Evolutionary conservation across 2,329 filamentous ascomycete genomes (phyloP).

Genomic region (Zasmidium angulare): DNA sequence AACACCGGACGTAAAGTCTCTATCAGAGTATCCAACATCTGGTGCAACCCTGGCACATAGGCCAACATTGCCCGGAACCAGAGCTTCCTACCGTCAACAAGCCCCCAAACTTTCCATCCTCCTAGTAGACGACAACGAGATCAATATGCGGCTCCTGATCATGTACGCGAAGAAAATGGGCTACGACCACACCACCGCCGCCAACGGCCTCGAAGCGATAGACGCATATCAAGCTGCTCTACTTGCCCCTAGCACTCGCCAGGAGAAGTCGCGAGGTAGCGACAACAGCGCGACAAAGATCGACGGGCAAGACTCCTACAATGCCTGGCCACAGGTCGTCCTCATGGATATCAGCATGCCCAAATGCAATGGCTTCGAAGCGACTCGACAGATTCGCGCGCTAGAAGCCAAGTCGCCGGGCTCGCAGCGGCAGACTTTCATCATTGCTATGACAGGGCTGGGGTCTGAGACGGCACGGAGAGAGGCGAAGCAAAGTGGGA

Average conservation of each 20-base stretch:
- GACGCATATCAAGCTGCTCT: neutral
- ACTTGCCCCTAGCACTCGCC: too few relatives aligned
- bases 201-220: neutral
- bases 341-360: neutral
- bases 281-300: neutral
- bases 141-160: neutral
- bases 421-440: neutral
- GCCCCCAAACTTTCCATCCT: neutral
- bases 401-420: neutral
- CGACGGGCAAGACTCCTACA: neutral
- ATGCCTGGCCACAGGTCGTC: neutral
- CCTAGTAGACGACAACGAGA: neutral
- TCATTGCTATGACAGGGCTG: neutral
- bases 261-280: too few relatives aligned
- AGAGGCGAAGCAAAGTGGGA: neutral
- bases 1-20: too few relatives aligned
- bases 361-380: neutral
- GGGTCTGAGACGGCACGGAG: neutral
- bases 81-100: too few relatives aligned
- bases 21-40: too few relatives aligned
- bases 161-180: neutral
- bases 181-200: neutral
- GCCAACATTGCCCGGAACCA: too few relatives aligned
- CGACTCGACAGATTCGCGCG: neutral
- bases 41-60: too few relatives aligned